Evolutionary conservation across 345 rosid genomes (phyloP).

Genomic region (Syzygium oleosum): DNA sequence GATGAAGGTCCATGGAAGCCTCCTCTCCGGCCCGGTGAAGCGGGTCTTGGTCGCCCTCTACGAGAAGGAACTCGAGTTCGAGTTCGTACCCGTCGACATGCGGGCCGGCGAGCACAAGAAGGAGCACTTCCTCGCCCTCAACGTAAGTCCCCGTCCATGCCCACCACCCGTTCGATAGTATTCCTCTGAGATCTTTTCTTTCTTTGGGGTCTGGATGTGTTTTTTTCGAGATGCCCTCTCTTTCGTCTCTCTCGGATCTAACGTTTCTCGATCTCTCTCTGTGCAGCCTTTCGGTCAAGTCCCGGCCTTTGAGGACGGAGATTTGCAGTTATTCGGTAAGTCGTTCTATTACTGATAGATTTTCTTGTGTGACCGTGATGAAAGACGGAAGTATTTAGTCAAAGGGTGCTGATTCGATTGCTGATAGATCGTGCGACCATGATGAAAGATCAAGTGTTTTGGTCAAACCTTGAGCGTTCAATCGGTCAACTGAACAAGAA

Average conservation of each 20-base stretch:
- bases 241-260: constrained; percentile 8
- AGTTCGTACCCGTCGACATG: constrained; percentile 16
- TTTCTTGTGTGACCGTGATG: not conserved
- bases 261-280: constrained; percentile 37
- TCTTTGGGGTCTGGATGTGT: not conserved
- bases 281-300: constrained; percentile 74
- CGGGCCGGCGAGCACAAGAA: constrained; percentile 15
- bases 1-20: constrained; percentile 15
- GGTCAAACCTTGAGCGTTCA: not conserved
- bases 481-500: not conserved
- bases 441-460: not conserved
- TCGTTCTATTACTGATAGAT: not conserved
- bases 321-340: constrained; percentile 54
- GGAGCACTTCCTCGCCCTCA: constrained; percentile 11
- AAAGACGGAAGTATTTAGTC: not conserved
- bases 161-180: constrained; percentile 1
- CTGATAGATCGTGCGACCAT: not conserved
- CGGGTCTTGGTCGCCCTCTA: constrained; percentile 13
- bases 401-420: not conserved
- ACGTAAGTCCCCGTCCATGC: not conserved
- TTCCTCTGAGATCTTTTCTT: not conserved
- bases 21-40: constrained; percentile 3
- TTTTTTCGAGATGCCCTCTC: constrained; percentile 19
- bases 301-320: constrained; percentile 62
- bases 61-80: constrained; percentile 25